Conservation (phyloP, 2,329 filamentous ascomycete genomes). For the Fusarium acutatum region DNA sequence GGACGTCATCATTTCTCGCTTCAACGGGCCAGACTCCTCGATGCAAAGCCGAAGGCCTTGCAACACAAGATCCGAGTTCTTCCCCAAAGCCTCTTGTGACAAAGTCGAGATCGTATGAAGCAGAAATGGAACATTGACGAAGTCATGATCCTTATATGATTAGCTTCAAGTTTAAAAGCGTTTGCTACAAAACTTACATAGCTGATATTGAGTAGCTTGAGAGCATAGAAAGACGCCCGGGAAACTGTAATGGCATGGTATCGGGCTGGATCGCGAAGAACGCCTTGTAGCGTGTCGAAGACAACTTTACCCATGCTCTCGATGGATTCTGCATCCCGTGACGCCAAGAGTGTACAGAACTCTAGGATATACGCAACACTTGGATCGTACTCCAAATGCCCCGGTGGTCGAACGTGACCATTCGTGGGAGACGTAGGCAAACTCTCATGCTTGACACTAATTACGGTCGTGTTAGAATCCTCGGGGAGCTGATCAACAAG, state of each 20-base stretch:
- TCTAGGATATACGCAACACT: slow-evolving; percentile 91
- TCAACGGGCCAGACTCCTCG: slow-evolving; percentile 76
- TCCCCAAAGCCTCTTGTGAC: slow-evolving; percentile 77
- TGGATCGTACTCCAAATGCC: slow-evolving; percentile 79
- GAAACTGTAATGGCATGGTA: slow-evolving; percentile 87
- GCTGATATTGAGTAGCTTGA: slow-evolving; percentile 82
- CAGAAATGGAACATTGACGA: slow-evolving; percentile 89
- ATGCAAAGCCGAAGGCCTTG: slow-evolving; percentile 84
- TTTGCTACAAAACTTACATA: slow-evolving; percentile 69
- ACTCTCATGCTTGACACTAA: slow-evolving; percentile 88
- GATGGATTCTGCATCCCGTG: slow-evolving; percentile 78
- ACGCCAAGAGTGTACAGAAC: slow-evolving; percentile 81
- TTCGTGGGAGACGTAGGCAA: slow-evolving; percentile 69
- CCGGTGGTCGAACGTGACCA: slow-evolving; percentile 47
- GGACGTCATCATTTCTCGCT: slow-evolving; percentile 93
- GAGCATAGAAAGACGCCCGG: slow-evolving; percentile 84
- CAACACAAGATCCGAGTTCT: slow-evolving; percentile 78
- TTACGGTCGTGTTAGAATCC: slow-evolving; percentile 78
- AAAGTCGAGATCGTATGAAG: slow-evolving; percentile 92
- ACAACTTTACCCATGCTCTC: slow-evolving; percentile 79
- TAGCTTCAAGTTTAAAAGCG: slow-evolving; percentile 8
- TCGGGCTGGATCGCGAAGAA: slow-evolving; percentile 80
- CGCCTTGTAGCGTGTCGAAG: slow-evolving; percentile 79
- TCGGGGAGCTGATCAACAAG: slow-evolving; percentile 88
- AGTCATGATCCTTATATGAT: slow-evolving; percentile 77